phyloP scores from a whole-genome alignment of 306 rosid species.

The Rubus idaeus region DNA sequence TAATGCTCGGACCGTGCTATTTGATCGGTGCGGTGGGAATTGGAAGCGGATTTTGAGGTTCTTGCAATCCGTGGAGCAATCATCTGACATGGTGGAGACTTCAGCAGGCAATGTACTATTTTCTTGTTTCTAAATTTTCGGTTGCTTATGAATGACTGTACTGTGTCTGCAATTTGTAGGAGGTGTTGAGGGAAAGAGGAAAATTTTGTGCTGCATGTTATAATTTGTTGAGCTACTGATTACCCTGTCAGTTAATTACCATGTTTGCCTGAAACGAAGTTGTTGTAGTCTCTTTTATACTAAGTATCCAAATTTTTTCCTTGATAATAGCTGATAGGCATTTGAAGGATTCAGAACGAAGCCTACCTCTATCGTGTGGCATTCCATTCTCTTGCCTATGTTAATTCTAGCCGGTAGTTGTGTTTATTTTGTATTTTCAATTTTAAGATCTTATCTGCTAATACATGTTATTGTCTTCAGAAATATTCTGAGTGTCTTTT shows the following conservation, averaged over 20 bases:
- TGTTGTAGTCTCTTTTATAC: not conserved
- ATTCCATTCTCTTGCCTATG: not conserved
- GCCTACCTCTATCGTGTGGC: not conserved
- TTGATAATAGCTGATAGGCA: not conserved
- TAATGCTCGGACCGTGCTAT: slow-evolving; percentile 57
- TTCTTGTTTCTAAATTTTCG: slow-evolving; percentile 24
- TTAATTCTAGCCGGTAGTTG: not conserved
- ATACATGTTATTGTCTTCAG: not conserved
- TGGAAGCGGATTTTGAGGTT: slow-evolving; percentile 92
- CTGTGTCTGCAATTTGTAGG: not conserved
- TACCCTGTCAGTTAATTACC: not conserved
- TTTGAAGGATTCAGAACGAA: not conserved
- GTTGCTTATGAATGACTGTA: slow-evolving; percentile 11
- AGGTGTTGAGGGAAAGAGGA: not conserved
- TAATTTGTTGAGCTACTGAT: not conserved
- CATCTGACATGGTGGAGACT: slow-evolving; percentile 68
- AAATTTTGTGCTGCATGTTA: slow-evolving; percentile 3
- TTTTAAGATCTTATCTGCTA: not conserved
- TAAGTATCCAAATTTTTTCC: not conserved
- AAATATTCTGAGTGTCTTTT: not conserved
- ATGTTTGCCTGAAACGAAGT: not conserved
- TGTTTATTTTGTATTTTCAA: not conserved
- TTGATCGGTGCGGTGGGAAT: slow-evolving; percentile 67
- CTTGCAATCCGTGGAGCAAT: slow-evolving; percentile 81
- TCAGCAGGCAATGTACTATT: slow-evolving; percentile 92